phyloP scores from a whole-genome alignment of 345 rosid genomes.

The Cochlearia excelsa region DNA sequence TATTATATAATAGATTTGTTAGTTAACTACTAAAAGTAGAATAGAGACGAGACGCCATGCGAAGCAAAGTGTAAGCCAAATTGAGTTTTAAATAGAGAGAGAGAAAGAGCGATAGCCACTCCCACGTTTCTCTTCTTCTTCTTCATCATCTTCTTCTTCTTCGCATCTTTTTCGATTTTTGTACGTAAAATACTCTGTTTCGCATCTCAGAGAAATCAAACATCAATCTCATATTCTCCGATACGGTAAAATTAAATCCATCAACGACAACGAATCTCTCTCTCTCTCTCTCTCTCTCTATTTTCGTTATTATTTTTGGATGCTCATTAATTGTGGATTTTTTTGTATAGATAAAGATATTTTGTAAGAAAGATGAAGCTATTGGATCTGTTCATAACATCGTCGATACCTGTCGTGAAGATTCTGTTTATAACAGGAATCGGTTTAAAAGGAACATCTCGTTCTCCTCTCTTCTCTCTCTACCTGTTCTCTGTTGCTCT shows the following conservation, averaged over 20 bases:
- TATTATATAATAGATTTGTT: background rate
- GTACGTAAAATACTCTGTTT: slow-evolving; percentile 9
- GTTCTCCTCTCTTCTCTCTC: too few species aligned
- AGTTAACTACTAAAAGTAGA: slow-evolving; percentile 22
- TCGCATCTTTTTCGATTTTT: background rate
- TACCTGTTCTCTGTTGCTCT: too few species aligned
- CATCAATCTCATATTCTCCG: background rate
- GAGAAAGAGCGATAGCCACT: slow-evolving; percentile 15
- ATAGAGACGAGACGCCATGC: slow-evolving; percentile 21
- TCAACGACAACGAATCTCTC: background rate
- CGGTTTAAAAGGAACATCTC: too few species aligned
- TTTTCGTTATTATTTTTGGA: background rate
- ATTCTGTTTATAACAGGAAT: slow-evolving; percentile 51
- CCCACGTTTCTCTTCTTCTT: slow-evolving; percentile 12
- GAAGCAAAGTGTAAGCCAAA: slow-evolving; percentile 11
- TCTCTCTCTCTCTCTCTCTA: background rate
- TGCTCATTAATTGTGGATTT: too few species aligned
- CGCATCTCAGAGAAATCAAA: background rate
- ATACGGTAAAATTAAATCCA: slow-evolving; percentile 5
- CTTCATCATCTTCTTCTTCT: background rate
- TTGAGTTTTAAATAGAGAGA: background rate
- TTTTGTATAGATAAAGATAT: background rate
- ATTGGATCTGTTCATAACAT: slow-evolving; percentile 54
- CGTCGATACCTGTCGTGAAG: slow-evolving; percentile 55
- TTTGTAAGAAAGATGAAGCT: slow-evolving; percentile 38